phyloP scores from a whole-genome alignment of 1,284 basidiomycete genomes.

The Cystobasidium slooffiae region DNA sequence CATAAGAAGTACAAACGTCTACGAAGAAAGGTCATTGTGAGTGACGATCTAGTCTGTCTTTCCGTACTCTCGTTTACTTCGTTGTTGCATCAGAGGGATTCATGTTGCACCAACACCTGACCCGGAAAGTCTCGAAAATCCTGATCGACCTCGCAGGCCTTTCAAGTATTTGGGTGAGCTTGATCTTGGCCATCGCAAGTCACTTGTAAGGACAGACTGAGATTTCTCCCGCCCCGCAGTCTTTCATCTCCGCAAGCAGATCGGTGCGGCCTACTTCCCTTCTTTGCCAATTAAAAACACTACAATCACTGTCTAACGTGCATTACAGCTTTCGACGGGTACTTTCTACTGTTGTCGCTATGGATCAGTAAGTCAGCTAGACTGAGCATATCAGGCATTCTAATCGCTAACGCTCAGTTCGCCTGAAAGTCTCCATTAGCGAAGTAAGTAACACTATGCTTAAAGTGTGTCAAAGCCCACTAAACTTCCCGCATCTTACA shows the following conservation, averaged over 20 bases:
- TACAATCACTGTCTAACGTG: background rate
- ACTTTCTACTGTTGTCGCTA: slow-evolving; percentile 49
- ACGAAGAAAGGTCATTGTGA: slow-evolving; percentile 71
- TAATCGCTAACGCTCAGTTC: no score
- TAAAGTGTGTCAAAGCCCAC: no score
- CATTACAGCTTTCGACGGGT: slow-evolving; percentile 69
- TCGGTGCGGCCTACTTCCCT: background rate
- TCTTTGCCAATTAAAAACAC: no score
- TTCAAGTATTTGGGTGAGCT: slow-evolving; percentile 20
- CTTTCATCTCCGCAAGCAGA: background rate
- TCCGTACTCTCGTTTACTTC: background rate
- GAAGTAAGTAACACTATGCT: slow-evolving; percentile 61
- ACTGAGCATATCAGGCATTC: background rate
- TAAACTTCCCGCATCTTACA: slow-evolving; percentile 67
- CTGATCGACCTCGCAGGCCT: slow-evolving; percentile 32
- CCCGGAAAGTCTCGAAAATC: slow-evolving; percentile 14
- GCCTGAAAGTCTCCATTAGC: background rate
- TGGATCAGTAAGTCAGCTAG: slow-evolving; percentile 22
- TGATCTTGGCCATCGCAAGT: background rate
- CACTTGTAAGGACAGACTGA: no score
- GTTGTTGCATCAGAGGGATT: background rate
- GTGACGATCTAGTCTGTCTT: background rate
- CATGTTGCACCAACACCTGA: slow-evolving; percentile 4
- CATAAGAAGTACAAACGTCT: slow-evolving; percentile 83
- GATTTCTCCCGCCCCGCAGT: background rate